Base-by-base conservation (phyloP, 2,329 filamentous ascomycete genomes). In the Aquanectria penicillioides region DNA sequence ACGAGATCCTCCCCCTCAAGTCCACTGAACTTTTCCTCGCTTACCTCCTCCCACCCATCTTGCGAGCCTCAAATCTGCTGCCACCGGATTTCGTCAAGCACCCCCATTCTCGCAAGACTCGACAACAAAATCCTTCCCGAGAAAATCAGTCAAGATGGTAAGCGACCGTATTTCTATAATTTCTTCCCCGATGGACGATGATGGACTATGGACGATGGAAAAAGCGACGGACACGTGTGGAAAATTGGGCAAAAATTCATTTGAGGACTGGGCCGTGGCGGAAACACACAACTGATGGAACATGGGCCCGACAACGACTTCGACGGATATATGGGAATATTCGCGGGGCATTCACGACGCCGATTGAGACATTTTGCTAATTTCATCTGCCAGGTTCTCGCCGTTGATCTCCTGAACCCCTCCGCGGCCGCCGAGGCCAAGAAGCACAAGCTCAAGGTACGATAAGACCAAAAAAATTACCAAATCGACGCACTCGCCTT, bases 391-490 rank as follows among this genome's bases (percentile, higher is more conserved):
- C 79, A 98, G 95, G 94, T 98, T 97, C 93, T 99, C 91, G 95
- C 95, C 83, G 92, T 98, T 88, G 95, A 99, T 89, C 94, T 99
- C 78, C 91, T 99, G 84, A 98, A 99, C 93, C 95, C 95, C 80
- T 92, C 91, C 80, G 91, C 94, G 84, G 92, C 93, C 83, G 89
- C 94, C 82, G 95, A 99, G 91, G 93, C 93, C 79, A 93, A 93
- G 87, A 98, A 98, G 92, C 95, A 99, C 92, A 99, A 99, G 93
- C 93, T 99, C 82, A 99, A 99, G 93, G 93, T 97, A 93, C 71
- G 73, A 71, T 61, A 47, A 61, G 36, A 46, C 44, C n/a, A n/a
- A n/a, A n/a, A n/a, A n/a, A n/a, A n/a, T n/a, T n/a, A n/a, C n/a
- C n/a, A n/a, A 64, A 52, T 25, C 38, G 64, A 46, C 28, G 33